A percentile compares a stretch with the other conserved stretches of the same genome.
Conservation (phyloP, 371 early-diverging fungal species). For the Zychaea mexicana region DNA sequence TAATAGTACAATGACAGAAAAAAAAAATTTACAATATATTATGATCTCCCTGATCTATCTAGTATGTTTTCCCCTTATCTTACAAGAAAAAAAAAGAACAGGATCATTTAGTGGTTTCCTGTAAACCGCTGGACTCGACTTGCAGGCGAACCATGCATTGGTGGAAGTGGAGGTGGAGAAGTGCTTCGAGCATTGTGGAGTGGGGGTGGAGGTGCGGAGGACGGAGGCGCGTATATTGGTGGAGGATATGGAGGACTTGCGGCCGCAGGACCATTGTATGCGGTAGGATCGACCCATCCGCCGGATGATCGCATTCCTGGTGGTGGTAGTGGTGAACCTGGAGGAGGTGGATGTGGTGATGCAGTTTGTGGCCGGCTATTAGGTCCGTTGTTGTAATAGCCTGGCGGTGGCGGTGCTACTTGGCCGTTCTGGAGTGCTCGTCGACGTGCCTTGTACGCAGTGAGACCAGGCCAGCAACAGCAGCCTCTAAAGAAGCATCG, state of each 20-base stretch:
- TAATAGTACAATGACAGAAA: no score
- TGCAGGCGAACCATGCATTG: background rate
- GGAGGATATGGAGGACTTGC: conserved; percentile 11
- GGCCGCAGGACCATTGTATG: conserved; percentile 48
- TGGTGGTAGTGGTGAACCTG: no score
- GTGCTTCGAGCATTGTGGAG: background rate
- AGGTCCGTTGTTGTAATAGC: background rate
- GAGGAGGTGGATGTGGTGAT: conserved; percentile 11
- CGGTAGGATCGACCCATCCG: conserved; percentile 54
- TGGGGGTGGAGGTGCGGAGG: background rate
- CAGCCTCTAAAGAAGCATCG: conserved; percentile 46
- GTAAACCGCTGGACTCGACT: background rate
- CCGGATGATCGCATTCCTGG: background rate
- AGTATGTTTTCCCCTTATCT: no score
- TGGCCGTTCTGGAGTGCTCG: conserved; percentile 8
- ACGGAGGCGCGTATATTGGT: conserved; percentile 8
- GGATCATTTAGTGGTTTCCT: background rate
- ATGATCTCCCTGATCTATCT: no score
- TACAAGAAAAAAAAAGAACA: background rate
- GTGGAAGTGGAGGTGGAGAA: background rate
- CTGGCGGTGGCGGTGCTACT: conserved; percentile 1
- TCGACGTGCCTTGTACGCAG: conserved; percentile 20
- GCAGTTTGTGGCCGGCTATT: conserved; percentile 13
- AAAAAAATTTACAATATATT: background rate
- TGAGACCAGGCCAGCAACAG: conserved; percentile 34